Base-by-base conservation (phyloP, 495 filamentous ascomycete species). In the Emericellopsis terricola region DNA sequence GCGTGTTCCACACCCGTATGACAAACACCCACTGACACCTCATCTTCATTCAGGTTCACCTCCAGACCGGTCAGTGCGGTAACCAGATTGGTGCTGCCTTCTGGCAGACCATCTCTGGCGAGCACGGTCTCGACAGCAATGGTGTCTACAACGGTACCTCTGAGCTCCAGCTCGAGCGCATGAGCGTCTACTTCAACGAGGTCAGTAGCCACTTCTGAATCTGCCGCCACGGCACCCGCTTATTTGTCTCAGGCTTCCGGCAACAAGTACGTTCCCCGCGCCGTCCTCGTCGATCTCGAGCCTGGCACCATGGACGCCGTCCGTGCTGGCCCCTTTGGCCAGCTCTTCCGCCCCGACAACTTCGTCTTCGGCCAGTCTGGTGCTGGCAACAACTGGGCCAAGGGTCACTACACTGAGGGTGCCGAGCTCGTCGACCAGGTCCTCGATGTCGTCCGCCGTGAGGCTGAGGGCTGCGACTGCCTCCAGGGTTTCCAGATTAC, bases 121-220 rank as follows among this genome's bases (percentile, higher is more conserved):
- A 99, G 71, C 89, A 99, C 68, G 89, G 89, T 51, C 85, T 99
- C 48, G 89, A 99, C 64, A 80, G 80, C 60, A 80, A 82, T 58
- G 89, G 89, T 44, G 57, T 66, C 38, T 96, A 94, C 73, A 87
- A 86, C 61, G 89, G 91, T 49, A 80, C 82, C 43, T 94, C 87
- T 34, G 89, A 96, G 62, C 85, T 99, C 55, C 89, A 99, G 71
- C 71, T 94, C 41, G 89, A 99, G 78, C 87, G 89, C 53, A 94
- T 99, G 87, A 99, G 86, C 66, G 89, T 99, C 60, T 99, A 99
- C 76, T 99, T 99, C 76, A 99, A 94, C 68, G 83, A 96, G 80
- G 87, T 94, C 58, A 37, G 66, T 44, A 38, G 24, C 39, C 33
- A 47, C 31, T 11, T 29, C n/a, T n/a, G n/a, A n/a, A n/a, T n/a